Conservation (phyloP, 2,329 filamentous ascomycete genomes). For the Lecanicillium sp. region DNA sequence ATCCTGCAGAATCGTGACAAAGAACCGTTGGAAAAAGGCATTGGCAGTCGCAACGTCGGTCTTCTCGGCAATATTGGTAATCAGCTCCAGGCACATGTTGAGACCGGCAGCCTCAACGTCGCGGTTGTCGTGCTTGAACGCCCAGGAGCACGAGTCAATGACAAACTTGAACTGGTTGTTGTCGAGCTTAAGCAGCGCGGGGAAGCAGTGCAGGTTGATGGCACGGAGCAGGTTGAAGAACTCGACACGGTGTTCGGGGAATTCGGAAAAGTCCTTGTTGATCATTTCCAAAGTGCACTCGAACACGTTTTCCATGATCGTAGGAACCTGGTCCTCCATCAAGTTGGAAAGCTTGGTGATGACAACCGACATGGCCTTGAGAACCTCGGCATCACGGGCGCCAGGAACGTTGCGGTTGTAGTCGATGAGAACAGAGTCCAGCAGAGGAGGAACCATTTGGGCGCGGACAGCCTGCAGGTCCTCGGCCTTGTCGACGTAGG, state of each 20-base stretch:
- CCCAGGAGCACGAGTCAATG: slow-evolving; percentile 99
- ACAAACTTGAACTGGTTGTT: slow-evolving; percentile 98
- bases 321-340: slow-evolving; percentile 97
- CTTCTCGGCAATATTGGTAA: slow-evolving; percentile 95
- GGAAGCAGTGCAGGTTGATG: slow-evolving; percentile 97
- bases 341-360: slow-evolving; percentile 95
- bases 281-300: slow-evolving; percentile 99
- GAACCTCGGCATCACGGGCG: slow-evolving; percentile 89
- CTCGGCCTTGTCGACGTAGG: slow-evolving; percentile 96
- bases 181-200: slow-evolving; percentile 85
- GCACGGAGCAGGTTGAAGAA: slow-evolving; percentile 96
- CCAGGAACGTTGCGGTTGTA: slow-evolving; percentile 97
- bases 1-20: slow-evolving; percentile 89
- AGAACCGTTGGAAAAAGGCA: slow-evolving; percentile 97
- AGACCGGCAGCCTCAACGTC: slow-evolving; percentile 94
- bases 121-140: slow-evolving; percentile 99
- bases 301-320: slow-evolving; percentile 97
- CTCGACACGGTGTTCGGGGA: slow-evolving; percentile 97
- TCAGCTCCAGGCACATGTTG: slow-evolving; percentile 95
- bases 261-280: slow-evolving; percentile 99
- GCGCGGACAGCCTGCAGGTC: slow-evolving; percentile 88
- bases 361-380: slow-evolving; percentile 96
- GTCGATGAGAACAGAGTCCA: slow-evolving; percentile 90
- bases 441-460: slow-evolving; percentile 90
- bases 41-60: slow-evolving; percentile 80